These are phyloP conservation scores for Phytophthora fragariaefolia DNA, from an alignment of 352 stramenopile genomes.

Conservation along the genomic window DNA sequence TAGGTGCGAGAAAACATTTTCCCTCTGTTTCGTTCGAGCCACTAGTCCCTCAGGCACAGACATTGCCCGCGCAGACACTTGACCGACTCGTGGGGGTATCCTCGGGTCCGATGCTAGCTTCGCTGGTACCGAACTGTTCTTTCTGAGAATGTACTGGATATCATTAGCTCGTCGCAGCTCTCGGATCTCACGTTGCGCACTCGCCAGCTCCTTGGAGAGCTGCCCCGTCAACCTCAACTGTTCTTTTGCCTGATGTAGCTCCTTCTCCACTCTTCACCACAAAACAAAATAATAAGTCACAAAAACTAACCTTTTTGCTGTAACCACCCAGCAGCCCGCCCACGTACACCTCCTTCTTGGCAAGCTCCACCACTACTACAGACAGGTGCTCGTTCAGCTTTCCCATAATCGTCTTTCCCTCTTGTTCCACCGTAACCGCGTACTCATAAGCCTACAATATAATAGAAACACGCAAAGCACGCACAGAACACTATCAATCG, in stretches of 20 bases:
- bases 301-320: neutral
- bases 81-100: constrained; percentile 13
- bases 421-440: constrained; percentile 54
- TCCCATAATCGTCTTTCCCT: constrained; percentile 48
- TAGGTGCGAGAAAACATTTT: constrained; percentile 41
- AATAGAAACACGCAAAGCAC: constrained; percentile 1
- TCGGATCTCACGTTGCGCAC: constrained; percentile 76
- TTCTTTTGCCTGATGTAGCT: constrained; percentile 61
- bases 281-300: neutral
- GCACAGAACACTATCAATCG: too few species aligned
- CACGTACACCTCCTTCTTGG: constrained; percentile 70
- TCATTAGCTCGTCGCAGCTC: constrained; percentile 72
- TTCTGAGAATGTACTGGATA: constrained; percentile 68
- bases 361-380: constrained; percentile 61
- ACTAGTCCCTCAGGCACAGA: constrained; percentile 10
- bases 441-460: constrained; percentile 60
- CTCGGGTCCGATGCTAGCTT: constrained; percentile 24
- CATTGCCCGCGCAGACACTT: constrained; percentile 1
- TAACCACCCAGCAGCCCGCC: too few species aligned
- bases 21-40: constrained; percentile 2
- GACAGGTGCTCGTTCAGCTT: constrained; percentile 59
- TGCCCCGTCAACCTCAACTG: constrained; percentile 60
- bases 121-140: constrained; percentile 30
- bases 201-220: constrained; percentile 71
- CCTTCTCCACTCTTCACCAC: constrained; percentile 59